Conservation (phyloP, 164 flowering plant genomes). For the Nymphaea thermarum region DNA sequence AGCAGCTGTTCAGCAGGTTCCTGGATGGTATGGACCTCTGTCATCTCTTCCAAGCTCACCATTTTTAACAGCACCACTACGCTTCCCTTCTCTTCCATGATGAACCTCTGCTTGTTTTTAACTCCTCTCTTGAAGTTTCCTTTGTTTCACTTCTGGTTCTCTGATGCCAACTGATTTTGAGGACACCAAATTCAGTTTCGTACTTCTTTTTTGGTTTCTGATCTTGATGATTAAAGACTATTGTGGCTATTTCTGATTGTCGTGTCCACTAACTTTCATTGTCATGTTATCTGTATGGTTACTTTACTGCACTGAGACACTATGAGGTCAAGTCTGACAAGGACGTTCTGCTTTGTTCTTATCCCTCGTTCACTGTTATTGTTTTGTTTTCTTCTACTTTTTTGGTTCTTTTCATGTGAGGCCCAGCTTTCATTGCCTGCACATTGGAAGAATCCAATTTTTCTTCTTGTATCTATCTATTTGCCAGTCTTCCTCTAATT, state of each 20-base stretch:
- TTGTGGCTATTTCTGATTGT: not conserved
- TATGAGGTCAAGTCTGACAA: not conserved
- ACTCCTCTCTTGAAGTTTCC: not conserved
- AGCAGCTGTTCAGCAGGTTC: constrained; percentile 3
- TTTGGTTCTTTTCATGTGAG: not conserved
- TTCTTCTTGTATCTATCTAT: no score
- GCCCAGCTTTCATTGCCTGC: not conserved
- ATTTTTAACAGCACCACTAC: not conserved
- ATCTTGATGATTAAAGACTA: not conserved
- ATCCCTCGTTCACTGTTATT: not conserved
- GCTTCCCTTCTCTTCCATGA: not conserved
- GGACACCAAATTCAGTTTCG: not conserved
- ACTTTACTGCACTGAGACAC: not conserved
- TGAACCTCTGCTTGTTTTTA: not conserved
- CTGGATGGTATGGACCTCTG: not conserved
- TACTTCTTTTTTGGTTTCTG: not conserved
- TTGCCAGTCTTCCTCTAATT: no score
- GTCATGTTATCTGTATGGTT: not conserved
- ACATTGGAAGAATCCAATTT: not conserved
- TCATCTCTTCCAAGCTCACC: not conserved
- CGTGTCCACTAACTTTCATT: not conserved
- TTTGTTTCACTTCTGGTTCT: not conserved
- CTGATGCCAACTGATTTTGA: not conserved
- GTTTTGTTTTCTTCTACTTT: not conserved
- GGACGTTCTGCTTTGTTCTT: not conserved